Percentiles rank a stretch among this genome's conserved stretches.
Conservation (phyloP, 306 rosid species). For the Dalbergia cochinchinensis region DNA sequence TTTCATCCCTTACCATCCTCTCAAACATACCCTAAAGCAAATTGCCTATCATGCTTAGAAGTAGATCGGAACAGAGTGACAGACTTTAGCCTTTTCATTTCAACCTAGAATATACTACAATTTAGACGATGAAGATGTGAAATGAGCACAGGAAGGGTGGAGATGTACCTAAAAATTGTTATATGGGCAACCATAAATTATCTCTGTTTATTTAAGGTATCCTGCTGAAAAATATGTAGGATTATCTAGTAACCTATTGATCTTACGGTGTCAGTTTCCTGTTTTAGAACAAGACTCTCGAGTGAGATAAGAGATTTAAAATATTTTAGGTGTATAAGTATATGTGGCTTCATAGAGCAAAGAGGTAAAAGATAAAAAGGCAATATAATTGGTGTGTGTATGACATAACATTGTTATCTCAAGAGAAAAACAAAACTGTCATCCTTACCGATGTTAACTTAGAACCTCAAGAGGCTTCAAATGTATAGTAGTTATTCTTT, state of each 20-base stretch:
- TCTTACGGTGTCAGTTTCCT: slow-evolving; percentile 10
- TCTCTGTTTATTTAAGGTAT: neutral
- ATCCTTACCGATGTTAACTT: too few species aligned
- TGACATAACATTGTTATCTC: neutral
- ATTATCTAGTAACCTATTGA: neutral
- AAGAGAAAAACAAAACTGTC: neutral
- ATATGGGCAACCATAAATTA: neutral
- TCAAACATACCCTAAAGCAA: neutral
- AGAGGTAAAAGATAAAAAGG: neutral
- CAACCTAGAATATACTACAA: neutral
- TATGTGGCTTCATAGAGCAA: neutral
- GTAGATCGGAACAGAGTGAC: neutral
- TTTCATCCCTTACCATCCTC: too few species aligned
- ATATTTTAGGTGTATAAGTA: neutral
- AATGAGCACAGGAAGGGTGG: neutral
- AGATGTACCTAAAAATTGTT: slow-evolving; percentile 12
- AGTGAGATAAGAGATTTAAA: neutral
- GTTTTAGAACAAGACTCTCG: neutral
- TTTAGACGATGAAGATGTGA: slow-evolving; percentile 5
- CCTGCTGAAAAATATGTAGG: slow-evolving; percentile 13
- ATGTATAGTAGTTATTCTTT: neutral
- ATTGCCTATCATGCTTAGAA: neutral
- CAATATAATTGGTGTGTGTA: neutral
- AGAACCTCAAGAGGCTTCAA: too few species aligned
- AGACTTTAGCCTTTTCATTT: neutral